Percentiles rank a stretch among this genome's conserved stretches.
These are phyloP conservation scores for Trypanosoma grayi DNA, from an alignment of 208 protist genomes.

Conservation along the genomic window DNA sequence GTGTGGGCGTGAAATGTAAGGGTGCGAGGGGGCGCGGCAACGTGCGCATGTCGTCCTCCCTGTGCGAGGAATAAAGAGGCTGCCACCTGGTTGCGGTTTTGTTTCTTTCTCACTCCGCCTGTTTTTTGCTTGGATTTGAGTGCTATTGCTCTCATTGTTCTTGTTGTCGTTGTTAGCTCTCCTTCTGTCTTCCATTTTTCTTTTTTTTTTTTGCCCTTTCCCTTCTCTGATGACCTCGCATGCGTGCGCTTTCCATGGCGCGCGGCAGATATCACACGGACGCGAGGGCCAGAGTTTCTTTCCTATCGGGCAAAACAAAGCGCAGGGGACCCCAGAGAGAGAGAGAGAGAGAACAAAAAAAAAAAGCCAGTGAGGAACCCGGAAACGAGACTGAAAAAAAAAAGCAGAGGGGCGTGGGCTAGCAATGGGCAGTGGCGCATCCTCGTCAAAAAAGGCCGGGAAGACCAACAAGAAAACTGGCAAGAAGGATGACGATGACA, in stretches of 20 bases:
- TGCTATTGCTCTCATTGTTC: not conserved
- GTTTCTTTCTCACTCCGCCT: constrained; percentile 1
- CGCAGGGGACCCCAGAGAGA: not conserved
- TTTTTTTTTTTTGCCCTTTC: constrained; percentile 13
- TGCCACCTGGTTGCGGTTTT: not conserved
- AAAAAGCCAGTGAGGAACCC: not conserved
- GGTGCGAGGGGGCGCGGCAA: no score
- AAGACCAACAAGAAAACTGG: not conserved
- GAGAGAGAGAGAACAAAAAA: not conserved
- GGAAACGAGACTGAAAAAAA: not conserved
- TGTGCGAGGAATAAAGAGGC: no score
- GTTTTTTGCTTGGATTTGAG: not conserved
- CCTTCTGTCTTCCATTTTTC: not conserved
- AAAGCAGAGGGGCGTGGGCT: not conserved
- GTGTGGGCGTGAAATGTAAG: no score
- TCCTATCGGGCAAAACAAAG: not conserved
- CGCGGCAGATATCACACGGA: no score
- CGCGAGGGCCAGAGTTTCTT: no score
- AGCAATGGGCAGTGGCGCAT: not conserved
- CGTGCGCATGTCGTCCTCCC: no score
- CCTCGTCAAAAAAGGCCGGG: not conserved
- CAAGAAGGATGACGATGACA: not conserved
- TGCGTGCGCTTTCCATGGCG: no score
- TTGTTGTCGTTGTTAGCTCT: not conserved
- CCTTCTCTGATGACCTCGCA: not conserved